Evolutionary conservation across 2,329 filamentous ascomycete genomes (phyloP).

Genomic region (Botryosphaeria agaves): DNA sequence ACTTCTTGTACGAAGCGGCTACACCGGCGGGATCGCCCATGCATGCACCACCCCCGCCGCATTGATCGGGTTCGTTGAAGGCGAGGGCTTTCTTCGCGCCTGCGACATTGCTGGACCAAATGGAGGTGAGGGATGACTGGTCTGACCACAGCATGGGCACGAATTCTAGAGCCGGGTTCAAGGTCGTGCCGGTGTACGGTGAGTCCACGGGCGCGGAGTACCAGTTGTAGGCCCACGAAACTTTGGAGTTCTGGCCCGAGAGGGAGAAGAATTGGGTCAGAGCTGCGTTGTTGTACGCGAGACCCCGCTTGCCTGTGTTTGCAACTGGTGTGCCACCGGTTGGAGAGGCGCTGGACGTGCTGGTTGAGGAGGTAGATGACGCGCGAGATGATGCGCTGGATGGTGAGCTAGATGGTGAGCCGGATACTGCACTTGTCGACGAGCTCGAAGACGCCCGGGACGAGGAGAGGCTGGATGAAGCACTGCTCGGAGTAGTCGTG

Average conservation of each 20-base stretch:
- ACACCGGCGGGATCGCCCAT: constrained; percentile 27
- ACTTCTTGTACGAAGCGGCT: constrained; percentile 33
- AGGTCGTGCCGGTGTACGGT: constrained; percentile 2
- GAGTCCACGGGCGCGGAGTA: constrained; percentile 6
- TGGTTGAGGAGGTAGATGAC: no score
- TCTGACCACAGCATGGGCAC: constrained; percentile 11
- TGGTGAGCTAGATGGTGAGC: no score
- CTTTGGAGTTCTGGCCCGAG: constrained; percentile 8
- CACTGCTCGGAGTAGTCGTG: no score
- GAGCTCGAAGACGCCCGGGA: no score
- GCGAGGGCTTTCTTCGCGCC: constrained; percentile 23
- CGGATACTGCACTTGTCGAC: no score
- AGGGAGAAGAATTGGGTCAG: constrained; percentile 34
- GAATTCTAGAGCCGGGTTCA: constrained; percentile 10
- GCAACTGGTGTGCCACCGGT: no score
- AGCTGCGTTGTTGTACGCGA: constrained; percentile 45
- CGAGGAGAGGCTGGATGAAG: no score
- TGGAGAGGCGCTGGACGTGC: no score
- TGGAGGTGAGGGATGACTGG: constrained; percentile 5
- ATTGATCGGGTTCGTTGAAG: constrained; percentile 30
- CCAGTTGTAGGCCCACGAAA: constrained; percentile 13
- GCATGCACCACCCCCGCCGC: constrained; percentile 1
- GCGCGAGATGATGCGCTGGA: no score
- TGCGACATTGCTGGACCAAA: constrained; percentile 9
- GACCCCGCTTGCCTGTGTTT: constrained; percentile 50